phyloP scores from a whole-genome alignment of 1,284 basidiomycete species.

The Ustilago nuda region DNA sequence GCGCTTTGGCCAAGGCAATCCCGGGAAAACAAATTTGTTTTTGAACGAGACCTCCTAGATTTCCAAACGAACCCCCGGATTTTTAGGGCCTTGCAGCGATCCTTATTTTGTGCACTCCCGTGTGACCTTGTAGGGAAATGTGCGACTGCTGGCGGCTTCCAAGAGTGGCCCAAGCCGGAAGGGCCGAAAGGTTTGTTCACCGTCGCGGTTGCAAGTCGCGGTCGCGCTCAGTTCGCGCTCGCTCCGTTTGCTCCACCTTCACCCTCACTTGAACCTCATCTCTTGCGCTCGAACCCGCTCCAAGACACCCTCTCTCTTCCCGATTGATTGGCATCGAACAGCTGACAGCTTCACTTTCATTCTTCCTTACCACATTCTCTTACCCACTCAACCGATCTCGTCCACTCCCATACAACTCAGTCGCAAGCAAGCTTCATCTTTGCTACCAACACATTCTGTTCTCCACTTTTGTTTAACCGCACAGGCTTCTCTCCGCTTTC shows the following conservation, averaged over 20 bases:
- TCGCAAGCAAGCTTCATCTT: background rate
- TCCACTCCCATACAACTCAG: background rate
- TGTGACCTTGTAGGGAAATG: background rate
- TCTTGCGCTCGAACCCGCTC: constrained; percentile 3
- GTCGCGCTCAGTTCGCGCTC: constrained; percentile 24
- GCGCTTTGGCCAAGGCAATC: background rate
- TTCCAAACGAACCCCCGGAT: constrained; percentile 2
- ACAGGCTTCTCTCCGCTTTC: background rate
- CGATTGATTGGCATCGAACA: background rate
- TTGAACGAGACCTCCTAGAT: constrained; percentile 14
- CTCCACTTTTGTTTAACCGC: background rate
- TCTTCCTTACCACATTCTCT: constrained; percentile 13
- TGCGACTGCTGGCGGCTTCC: background rate
- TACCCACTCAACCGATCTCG: background rate
- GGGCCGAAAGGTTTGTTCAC: background rate
- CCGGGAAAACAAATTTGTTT: background rate
- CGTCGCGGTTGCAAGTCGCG: constrained; percentile 14
- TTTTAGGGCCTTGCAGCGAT: constrained; percentile 5
- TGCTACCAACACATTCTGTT: constrained; percentile 1
- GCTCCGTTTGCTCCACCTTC: constrained; percentile 14
- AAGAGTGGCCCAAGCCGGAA: background rate
- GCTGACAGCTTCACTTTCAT: background rate
- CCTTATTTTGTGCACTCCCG: background rate
- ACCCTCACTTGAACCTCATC: constrained; percentile 1
- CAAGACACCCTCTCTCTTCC: background rate